phyloP scores from a whole-genome alignment of 148 eudicot genomes.

The Camellia japonica region DNA sequence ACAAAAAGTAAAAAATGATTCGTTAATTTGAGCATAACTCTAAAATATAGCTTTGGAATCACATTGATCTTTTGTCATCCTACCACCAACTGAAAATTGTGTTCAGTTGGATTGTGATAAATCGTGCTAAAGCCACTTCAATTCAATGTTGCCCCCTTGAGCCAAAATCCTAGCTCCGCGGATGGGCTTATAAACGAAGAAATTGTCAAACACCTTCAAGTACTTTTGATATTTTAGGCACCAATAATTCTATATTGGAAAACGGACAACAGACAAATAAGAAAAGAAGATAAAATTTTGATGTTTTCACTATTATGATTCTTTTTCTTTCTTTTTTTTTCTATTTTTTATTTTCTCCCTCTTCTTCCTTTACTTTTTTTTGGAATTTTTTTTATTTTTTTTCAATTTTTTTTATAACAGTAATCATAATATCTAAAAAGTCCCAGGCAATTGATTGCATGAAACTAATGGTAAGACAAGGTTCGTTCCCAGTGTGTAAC shows the following conservation, averaged over 20 bases:
- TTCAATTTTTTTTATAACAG: background rate
- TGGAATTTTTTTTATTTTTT: no score
- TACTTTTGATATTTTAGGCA: background rate
- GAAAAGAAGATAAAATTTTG: background rate
- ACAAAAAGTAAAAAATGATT: no score
- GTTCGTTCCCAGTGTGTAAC: background rate
- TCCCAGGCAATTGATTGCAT: slow-evolving; percentile 3
- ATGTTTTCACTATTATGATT: background rate
- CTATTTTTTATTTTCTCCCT: background rate
- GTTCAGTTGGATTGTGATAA: no score
- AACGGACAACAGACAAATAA: slow-evolving; percentile 6
- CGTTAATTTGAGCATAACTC: no score
- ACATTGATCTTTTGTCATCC: no score
- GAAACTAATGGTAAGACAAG: background rate
- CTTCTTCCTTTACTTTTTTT: background rate
- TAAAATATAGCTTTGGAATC: no score
- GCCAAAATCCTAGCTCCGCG: no score
- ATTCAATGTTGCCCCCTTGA: no score
- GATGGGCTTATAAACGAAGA: background rate
- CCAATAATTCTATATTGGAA: background rate
- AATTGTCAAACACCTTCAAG: background rate
- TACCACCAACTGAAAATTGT: no score
- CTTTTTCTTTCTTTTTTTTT: background rate
- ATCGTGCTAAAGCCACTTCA: no score
- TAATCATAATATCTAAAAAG: background rate